phyloP scores from a whole-genome alignment of 176 grass and related monocot species.

The Thinopyrum elongatum region DNA sequence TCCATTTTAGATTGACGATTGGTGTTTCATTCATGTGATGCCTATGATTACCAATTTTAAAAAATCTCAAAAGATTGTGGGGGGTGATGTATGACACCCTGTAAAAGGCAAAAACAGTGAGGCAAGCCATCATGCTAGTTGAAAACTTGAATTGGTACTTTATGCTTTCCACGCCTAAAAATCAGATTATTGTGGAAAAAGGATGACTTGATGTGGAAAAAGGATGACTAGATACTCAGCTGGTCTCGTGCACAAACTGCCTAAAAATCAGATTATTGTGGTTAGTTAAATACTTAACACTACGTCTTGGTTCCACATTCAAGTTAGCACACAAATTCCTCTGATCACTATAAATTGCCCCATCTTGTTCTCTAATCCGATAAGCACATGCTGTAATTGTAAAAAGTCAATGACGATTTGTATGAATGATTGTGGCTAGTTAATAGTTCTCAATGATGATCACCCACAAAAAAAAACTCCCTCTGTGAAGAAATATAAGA shows the following conservation, averaged over 20 bases:
- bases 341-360: background rate
- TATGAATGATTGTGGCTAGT: slow-evolving; percentile 20
- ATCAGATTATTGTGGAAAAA: slow-evolving; percentile 2
- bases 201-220: background rate
- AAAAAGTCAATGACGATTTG: slow-evolving; percentile 27
- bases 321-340: slow-evolving; percentile 22
- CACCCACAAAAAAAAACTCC: too few species aligned
- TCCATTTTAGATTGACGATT: slow-evolving; percentile 30
- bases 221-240: slow-evolving; percentile 28
- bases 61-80: slow-evolving; percentile 3
- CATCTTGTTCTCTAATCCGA: slow-evolving; percentile 10
- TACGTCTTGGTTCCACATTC: background rate
- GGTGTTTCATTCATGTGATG: slow-evolving; percentile 36
- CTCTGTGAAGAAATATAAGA: too few species aligned
- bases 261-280: slow-evolving; percentile 11
- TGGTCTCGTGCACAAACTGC: slow-evolving; percentile 27
- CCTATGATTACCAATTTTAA: slow-evolving; percentile 27
- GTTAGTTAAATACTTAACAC: background rate
- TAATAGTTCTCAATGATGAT: slow-evolving; percentile 14
- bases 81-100: slow-evolving; percentile 36
- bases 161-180: slow-evolving; percentile 7
- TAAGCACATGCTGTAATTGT: slow-evolving; percentile 26
- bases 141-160: slow-evolving; percentile 28
- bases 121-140: slow-evolving; percentile 25
- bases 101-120: slow-evolving; percentile 29